Evolutionary conservation across 139 green algal species (phyloP), one percentile per base, ranked within the genome.

Genomic region (Astrephomene gubernaculifera): DNA sequence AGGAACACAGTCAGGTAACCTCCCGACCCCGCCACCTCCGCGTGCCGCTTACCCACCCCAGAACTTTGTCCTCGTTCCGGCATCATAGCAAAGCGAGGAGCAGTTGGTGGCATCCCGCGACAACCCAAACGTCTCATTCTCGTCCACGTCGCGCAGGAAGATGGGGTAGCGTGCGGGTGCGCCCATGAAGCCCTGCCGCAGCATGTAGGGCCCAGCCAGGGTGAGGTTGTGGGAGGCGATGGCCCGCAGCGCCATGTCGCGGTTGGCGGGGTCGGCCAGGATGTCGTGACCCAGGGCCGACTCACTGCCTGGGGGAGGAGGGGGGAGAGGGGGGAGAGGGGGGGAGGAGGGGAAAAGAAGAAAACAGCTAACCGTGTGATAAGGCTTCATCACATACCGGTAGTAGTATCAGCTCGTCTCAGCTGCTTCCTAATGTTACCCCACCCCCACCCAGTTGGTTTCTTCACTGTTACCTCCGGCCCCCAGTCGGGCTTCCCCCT

Each of bases 61-160:
- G 75, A 82, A 84, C 78, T 84, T 84, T 41, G 78, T 75, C n/a
- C 78, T 27, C n/a, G 78, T 84, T n/a, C 19, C 43, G 4, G 78
- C 31, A 63, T 84, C 78, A 43, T 84, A 84, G 41, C 78, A 84
- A 4, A 49, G 27, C n/a, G n/a, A n/a, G 43, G 61, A 39, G 78
- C 78, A 84, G 61, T 84, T 74, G 31, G 61, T 49, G n/a, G 41
- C 63, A 31, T 63, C 63, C 8, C 29, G 24, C n/a, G 9, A 4
- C 19, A 53, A 19, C 29, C 79, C 79, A 35, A 85, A 85, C 1
- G 64, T 85, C 22, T 75, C 79, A 33, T 76, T 68, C 0, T n/a
- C n/a, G 22, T 64, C 64, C 63, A 68, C 45, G 24, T 53, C 64
- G 39, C 6, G 25, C 27, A 85, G 45, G 63, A 39, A 85, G 44